Evolutionary conservation across 1,284 basidiomycete genomes (phyloP), one percentile per base, ranked within the genome.

Genomic region (Malassezia restricta): DNA sequence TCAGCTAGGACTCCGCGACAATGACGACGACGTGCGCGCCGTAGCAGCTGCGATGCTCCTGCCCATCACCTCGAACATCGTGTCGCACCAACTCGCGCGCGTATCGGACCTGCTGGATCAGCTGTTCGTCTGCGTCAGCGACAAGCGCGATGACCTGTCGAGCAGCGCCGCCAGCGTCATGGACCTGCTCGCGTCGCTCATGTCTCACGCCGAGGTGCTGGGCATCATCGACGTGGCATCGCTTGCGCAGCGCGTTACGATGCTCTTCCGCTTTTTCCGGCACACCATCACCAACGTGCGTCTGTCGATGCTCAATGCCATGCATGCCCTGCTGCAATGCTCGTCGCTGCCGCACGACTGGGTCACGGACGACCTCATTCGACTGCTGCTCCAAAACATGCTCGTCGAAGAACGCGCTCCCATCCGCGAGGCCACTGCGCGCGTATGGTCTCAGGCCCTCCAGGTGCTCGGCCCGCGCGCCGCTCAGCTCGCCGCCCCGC

Each of bases 131-230:
- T 95, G 91, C 66, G 77, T 99, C 17, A 81, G 82, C 39, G 85
- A 89, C 59, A 89, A 92, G 80, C 91, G 90, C 67, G 94, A 99
- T 73, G 94, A 99, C 68, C 76, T 99, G 3, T 90, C 90, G 55
- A 96, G 90, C 56, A 95, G 90, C 64, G 89, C 94, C 24, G 91
- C 89, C 17, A 85, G 86, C 15, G 89, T 98, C 28, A 99, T 99
- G 94, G 90, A 96, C 71, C 78, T 99, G 1, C 45, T 61, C 15
- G 61, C 56, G 29, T 58, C 52, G 60, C 42, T 59, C 30, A 55
- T 54, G 51, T 42, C 54, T 38, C 47, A 58, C 59, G 79, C 83
- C n/a, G 76, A 80, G 68, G 87, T 90, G 11, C 87, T 92, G 38
- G 76, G 79, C 30, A 81, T 87, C 37, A 78, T 92, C 20, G 38